A percentile compares a stretch with the other conserved stretches of the same genome.
Conservation (phyloP, 2,329 filamentous ascomycete species). For the Diaporthe longicolla region DNA sequence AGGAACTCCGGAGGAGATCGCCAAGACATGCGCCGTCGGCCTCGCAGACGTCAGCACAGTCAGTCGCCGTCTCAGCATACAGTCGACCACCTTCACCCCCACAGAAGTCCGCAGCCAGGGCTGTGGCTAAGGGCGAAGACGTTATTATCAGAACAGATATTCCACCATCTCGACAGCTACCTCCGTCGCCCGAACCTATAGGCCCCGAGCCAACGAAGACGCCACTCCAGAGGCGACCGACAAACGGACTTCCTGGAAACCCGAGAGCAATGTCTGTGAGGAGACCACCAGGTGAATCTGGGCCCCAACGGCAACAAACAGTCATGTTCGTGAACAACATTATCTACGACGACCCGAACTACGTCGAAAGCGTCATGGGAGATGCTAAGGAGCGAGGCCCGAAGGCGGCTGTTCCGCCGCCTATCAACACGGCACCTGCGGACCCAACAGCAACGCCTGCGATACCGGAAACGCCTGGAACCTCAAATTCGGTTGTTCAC, state of each 20-base stretch:
- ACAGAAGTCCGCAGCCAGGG: constrained; percentile 25
- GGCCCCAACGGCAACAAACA: constrained; percentile 57
- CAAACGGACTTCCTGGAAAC: constrained; percentile 63
- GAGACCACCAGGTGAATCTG: constrained; percentile 46
- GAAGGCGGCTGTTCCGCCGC: constrained; percentile 43
- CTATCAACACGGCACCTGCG: constrained; percentile 15
- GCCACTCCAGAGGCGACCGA: constrained; percentile 60
- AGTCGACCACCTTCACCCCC: constrained; percentile 29
- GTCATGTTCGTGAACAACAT: constrained; percentile 71
- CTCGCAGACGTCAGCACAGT: constrained; percentile 10
- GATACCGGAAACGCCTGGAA: constrained; percentile 41
- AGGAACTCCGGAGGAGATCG: constrained; percentile 66
- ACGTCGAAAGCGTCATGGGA: constrained; percentile 65
- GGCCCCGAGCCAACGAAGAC: constrained; percentile 54
- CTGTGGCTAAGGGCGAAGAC: constrained; percentile 31
- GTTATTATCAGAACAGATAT: constrained; percentile 44
- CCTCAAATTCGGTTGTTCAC: constrained; percentile 62
- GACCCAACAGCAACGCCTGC: constrained; percentile 1
- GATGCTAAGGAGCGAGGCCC: constrained; percentile 54
- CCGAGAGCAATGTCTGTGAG: constrained; percentile 58
- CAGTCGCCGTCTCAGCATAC: neutral
- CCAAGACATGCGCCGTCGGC: constrained; percentile 55
- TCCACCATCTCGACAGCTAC: constrained; percentile 51
- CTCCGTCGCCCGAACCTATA: constrained; percentile 50
- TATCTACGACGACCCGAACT: constrained; percentile 66